Conservation (phyloP, 441 rosid species). For the Metrosideros polymorpha region DNA sequence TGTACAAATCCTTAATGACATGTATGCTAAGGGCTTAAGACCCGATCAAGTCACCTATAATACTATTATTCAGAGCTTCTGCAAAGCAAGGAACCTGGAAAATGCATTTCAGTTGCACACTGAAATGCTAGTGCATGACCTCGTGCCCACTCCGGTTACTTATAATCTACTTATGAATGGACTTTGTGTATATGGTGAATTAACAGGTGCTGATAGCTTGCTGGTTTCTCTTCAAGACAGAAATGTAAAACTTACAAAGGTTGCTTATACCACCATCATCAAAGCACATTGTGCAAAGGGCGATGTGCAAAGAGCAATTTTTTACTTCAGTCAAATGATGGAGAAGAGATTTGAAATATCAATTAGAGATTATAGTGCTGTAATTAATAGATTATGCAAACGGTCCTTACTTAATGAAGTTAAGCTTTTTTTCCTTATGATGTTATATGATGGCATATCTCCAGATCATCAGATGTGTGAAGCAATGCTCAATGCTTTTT, state of each 20-base stretch:
- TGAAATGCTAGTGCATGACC: conserved; percentile 36
- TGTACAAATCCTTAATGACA: conserved; percentile 34
- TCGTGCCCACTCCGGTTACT: conserved; percentile 49
- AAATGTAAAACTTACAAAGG: conserved; percentile 28
- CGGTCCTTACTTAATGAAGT: conserved; percentile 29
- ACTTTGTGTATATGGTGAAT: conserved; percentile 37
- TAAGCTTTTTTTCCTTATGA: conserved; percentile 36
- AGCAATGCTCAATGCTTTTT: conserved; percentile 33
- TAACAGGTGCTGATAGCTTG: conserved; percentile 43
- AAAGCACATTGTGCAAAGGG: conserved; percentile 77
- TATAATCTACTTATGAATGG: conserved; percentile 55
- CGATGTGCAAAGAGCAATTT: conserved; percentile 26
- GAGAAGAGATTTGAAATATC: conserved; percentile 50
- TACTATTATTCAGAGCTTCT: conserved; percentile 46
- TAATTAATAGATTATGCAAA: conserved; percentile 61
- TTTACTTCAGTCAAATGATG: conserved; percentile 39
- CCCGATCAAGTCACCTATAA: conserved; percentile 73
- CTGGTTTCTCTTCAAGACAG: conserved; percentile 35
- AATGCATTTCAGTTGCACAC: conserved; percentile 33
- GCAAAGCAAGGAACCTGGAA: conserved; percentile 27
- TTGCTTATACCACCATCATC: conserved; percentile 57
- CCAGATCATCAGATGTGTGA: conserved; percentile 56
- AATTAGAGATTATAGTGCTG: conserved; percentile 54
- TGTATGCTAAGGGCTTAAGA: conserved; percentile 38
- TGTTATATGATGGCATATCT: conserved; percentile 40